Evolutionary conservation across 306 rosid genomes (phyloP).

Genomic region (Betula pendula): DNA sequence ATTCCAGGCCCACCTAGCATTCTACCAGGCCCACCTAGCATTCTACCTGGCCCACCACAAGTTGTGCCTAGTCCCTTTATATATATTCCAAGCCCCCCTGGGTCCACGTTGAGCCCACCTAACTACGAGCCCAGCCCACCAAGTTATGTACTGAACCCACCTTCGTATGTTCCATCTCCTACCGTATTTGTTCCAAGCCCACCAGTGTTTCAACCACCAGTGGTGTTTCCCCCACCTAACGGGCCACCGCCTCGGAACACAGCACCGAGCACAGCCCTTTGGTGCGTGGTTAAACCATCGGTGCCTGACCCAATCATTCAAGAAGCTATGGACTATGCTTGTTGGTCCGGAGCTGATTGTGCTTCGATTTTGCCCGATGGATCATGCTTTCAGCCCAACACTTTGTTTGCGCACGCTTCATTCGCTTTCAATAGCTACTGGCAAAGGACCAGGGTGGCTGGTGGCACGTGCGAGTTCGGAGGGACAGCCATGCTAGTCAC

Average conservation of each 20-base stretch:
- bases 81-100: background rate
- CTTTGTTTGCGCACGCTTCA: slow-evolving; percentile 76
- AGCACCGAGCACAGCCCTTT: slow-evolving; percentile 45
- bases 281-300: slow-evolving; percentile 98
- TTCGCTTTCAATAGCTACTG: slow-evolving; percentile 88
- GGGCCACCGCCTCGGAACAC: slow-evolving; percentile 54
- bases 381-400: slow-evolving; percentile 66
- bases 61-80: slow-evolving; percentile 1
- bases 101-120: slow-evolving; percentile 30
- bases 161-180: slow-evolving; percentile 14
- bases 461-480: slow-evolving; percentile 84
- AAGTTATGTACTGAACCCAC: slow-evolving; percentile 28
- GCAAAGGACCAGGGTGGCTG: slow-evolving; percentile 73
- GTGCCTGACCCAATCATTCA: slow-evolving; percentile 91
- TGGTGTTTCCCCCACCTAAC: slow-evolving; percentile 81
- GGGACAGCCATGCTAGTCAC: slow-evolving; percentile 84
- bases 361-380: slow-evolving; percentile 65
- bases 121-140: slow-evolving; percentile 35
- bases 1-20: slow-evolving; percentile 28
- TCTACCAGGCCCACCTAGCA: slow-evolving; percentile 1
- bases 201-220: slow-evolving; percentile 64
- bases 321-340: slow-evolving; percentile 96
- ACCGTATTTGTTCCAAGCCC: slow-evolving; percentile 46
- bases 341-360: slow-evolving; percentile 88
- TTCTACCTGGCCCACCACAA: background rate